phyloP scores from a whole-genome alignment of 805 yeast species.

The Barnettozyma vustinii region DNA sequence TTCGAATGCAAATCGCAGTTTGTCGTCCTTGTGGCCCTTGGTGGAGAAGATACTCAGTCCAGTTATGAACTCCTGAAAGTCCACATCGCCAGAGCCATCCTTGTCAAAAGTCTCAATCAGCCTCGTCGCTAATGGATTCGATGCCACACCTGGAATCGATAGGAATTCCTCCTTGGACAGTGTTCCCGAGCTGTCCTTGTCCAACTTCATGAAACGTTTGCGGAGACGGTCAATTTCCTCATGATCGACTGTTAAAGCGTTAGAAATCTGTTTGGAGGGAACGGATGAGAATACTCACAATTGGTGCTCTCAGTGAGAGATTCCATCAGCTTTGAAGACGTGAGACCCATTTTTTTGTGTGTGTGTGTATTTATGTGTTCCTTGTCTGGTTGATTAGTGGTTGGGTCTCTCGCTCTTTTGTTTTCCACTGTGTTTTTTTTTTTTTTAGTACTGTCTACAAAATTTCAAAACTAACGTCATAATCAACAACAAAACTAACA shows the following conservation, averaged over 20 bases:
- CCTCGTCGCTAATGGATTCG: slow-evolving; percentile 85
- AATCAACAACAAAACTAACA: not conserved
- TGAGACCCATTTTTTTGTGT: slow-evolving; percentile 41
- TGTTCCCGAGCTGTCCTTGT: slow-evolving; percentile 87
- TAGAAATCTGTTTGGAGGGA: not conserved
- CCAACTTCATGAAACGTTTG: slow-evolving; percentile 91
- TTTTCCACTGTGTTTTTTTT: not conserved
- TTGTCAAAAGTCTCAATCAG: slow-evolving; percentile 92
- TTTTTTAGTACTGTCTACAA: not conserved
- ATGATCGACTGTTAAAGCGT: slow-evolving; percentile 48
- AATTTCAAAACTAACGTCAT: not conserved
- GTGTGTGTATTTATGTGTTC: not conserved
- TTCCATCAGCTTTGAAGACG: slow-evolving; percentile 58
- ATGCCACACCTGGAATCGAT: slow-evolving; percentile 86
- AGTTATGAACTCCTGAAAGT: slow-evolving; percentile 88
- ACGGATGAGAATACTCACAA: slow-evolving; percentile 35
- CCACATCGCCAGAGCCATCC: slow-evolving; percentile 89
- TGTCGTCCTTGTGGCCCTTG: slow-evolving; percentile 74
- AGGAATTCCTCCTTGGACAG: slow-evolving; percentile 88
- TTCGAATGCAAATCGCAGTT: slow-evolving; percentile 82
- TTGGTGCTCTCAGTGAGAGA: slow-evolving; percentile 75
- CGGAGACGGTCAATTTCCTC: slow-evolving; percentile 90
- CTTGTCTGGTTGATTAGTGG: not conserved
- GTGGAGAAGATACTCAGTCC: slow-evolving; percentile 86
- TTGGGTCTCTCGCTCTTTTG: not conserved